Conservation (phyloP, 148 eudicot genomes). For the Rheum nobile region DNA sequence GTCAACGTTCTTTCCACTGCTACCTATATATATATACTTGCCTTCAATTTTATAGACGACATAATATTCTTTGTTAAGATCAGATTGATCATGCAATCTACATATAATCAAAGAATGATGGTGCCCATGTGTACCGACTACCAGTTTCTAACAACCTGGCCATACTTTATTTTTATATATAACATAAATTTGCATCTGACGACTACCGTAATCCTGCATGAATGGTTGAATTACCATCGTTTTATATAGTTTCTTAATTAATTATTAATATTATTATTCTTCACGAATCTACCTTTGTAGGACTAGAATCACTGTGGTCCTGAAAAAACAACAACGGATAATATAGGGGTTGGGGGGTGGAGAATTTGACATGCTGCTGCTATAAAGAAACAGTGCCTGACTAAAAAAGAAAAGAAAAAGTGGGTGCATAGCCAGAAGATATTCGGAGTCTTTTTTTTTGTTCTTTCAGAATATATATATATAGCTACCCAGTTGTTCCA, state of each 20-base stretch:
- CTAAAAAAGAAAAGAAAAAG: no score
- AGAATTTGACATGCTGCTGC: neutral
- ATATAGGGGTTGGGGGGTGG: neutral
- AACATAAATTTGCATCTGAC: neutral
- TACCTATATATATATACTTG: neutral
- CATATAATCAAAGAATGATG: neutral
- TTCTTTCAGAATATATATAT: no score
- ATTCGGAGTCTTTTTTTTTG: no score
- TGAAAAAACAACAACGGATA: neutral
- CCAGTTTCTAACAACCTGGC: neutral
- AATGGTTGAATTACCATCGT: neutral
- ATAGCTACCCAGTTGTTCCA: neutral
- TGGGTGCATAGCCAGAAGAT: no score
- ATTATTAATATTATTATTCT: neutral
- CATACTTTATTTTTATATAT: neutral
- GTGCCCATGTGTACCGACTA: constrained; percentile 4
- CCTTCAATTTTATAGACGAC: neutral
- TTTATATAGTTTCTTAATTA: neutral
- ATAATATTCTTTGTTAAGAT: neutral
- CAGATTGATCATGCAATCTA: neutral
- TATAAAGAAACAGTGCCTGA: neutral
- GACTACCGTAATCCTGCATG: neutral
- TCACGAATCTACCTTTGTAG: neutral
- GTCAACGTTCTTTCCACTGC: no score
- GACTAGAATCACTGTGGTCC: neutral